Base-by-base conservation (phyloP, 306 rosid genomes). In the Vigna nakashimae region DNA sequence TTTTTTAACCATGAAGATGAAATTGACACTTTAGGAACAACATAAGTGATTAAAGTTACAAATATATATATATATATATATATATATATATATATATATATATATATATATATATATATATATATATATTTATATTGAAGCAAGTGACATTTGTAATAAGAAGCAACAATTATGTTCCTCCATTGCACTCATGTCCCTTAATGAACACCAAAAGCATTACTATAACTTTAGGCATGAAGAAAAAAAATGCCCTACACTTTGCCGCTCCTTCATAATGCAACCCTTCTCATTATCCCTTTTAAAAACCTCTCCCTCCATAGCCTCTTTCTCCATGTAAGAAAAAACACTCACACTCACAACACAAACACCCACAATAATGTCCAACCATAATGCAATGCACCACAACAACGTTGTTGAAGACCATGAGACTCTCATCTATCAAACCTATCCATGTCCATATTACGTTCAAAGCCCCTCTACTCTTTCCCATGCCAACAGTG, bases 391-490 rank as follows among this genome's bases (percentile, higher is more conserved):
- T 75, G 86, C 83, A 11, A 84, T 69, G 80, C 79, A 66, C 46
- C 42, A 74, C 76, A 77, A 72, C 83, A 78, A 73, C 57, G 82
- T 76, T 45, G 83, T 81, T 57, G 91, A 90, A 69, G 98, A 94
- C n/a, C 88, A 89, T 56, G 97, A 89, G 6, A 78, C 74, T 68
- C 65, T 86, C 14, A 74, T 86, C 24, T 89, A 78, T 79, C 87
- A 83, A 63, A 20, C 94, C 5, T 91, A 91, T 79, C 91, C 90
- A 3, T 90, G 87, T 30, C 79, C 89, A 7, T 90, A 94, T 84
- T 92, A 82, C 69, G 98, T 94, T 3, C 97, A 89, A 74, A 92
- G 98, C 85, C 98, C 98, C 10, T 89, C 97, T 75, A 87, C 90
- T 26, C 3, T 90, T 56, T 92, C 97, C 79, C 93, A 87, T 7